phyloP scores from a whole-genome alignment of 257 asterid species.

The Forsythia suspensa region DNA sequence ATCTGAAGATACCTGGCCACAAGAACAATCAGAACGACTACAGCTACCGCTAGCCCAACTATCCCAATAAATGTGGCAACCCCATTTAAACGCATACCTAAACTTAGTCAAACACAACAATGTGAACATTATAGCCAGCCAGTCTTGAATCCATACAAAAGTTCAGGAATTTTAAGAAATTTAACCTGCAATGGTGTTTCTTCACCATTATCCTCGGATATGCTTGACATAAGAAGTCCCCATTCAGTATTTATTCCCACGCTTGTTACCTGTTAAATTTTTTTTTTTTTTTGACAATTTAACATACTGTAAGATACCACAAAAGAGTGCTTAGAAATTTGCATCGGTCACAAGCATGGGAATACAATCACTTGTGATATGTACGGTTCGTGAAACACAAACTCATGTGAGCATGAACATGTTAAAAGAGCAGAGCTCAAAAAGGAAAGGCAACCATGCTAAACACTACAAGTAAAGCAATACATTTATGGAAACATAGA shows the following conservation, averaged over 20 bases:
- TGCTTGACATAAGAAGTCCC: constrained; percentile 98
- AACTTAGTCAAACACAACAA: constrained; percentile 22
- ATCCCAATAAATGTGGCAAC: constrained; percentile 92
- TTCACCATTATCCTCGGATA: constrained; percentile 97
- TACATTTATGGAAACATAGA: no score
- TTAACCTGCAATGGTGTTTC: constrained; percentile 96
- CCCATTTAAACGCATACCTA: constrained; percentile 92
- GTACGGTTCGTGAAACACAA: background rate
- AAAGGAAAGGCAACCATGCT: background rate
- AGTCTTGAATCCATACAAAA: background rate
- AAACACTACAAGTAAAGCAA: background rate
- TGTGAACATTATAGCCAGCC: constrained; percentile 19
- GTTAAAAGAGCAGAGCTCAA: background rate
- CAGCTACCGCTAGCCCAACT: constrained; percentile 84
- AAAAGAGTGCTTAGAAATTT: no score
- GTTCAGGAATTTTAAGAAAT: constrained; percentile 15
- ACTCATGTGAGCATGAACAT: background rate
- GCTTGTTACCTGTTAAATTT: constrained; percentile 59
- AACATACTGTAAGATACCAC: no score
- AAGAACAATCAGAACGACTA: constrained; percentile 69
- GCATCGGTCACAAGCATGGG: no score
- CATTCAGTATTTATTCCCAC: constrained; percentile 97
- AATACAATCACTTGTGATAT: no score
- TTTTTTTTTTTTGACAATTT: no score
- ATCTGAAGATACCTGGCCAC: constrained; percentile 53